Conservation (phyloP, 129 eudicot species). For the Flaveria linearis region DNA sequence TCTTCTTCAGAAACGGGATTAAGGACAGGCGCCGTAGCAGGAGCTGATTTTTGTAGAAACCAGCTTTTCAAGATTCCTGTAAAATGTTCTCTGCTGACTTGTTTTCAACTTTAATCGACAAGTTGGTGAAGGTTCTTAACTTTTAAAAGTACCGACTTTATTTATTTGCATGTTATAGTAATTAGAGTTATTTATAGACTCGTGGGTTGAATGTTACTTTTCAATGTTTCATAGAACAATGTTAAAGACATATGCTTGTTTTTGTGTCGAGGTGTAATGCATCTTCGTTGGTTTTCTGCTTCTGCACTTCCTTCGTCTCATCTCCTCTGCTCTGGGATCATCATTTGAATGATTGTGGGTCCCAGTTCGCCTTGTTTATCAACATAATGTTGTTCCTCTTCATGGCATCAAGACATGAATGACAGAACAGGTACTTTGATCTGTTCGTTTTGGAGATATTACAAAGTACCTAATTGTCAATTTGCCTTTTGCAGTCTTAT, state of each 20-base stretch:
- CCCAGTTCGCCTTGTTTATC: conserved; percentile 62
- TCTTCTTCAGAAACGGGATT: conserved; percentile 66
- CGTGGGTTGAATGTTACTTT: conserved; percentile 18
- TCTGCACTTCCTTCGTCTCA: conserved; percentile 57
- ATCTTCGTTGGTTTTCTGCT: conserved; percentile 91
- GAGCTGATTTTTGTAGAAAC: conserved; percentile 52
- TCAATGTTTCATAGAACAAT: conserved; percentile 19
- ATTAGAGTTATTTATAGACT: conserved; percentile 20
- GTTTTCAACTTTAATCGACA: conserved; percentile 59
- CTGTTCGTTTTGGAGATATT: conserved; percentile 4
- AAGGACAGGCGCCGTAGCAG: conserved; percentile 97
- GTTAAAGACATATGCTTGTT: conserved; percentile 67
- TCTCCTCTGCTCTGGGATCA: conserved; percentile 60
- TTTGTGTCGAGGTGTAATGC: conserved; percentile 95
- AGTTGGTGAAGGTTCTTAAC: conserved; percentile 85
- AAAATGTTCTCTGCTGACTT: conserved; percentile 61
- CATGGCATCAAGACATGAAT: conserved; percentile 26
- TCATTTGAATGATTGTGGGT: conserved; percentile 72
- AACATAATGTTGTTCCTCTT: conserved; percentile 40
- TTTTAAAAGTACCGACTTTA: conserved; percentile 41
- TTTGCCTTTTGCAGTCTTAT: conserved; percentile 32
- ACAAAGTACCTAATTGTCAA: conserved; percentile 8
- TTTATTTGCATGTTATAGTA: conserved; percentile 26
- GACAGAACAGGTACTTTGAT: conserved; percentile 39
- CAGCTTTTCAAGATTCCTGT: conserved; percentile 30